Conservation (phyloP, 805 yeast genomes). For the Lipomyces orientalis region DNA sequence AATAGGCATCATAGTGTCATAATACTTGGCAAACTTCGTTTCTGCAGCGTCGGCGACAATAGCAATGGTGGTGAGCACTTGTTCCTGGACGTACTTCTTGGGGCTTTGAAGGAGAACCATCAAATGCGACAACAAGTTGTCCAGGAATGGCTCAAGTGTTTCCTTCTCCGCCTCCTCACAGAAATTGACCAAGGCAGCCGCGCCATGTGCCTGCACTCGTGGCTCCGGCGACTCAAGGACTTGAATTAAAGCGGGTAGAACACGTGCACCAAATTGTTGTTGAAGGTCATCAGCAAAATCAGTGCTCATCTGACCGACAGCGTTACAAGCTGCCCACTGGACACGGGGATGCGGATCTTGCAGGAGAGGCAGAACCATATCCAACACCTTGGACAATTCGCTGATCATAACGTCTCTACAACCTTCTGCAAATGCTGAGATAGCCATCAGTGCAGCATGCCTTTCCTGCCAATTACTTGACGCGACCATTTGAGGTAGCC, state of each 20-base stretch:
- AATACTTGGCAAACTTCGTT: constrained; percentile 83
- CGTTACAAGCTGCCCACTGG: constrained; percentile 96
- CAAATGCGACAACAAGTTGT: constrained; percentile 73
- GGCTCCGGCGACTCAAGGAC: constrained; percentile 76
- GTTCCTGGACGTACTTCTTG: constrained; percentile 94
- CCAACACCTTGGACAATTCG: constrained; percentile 81
- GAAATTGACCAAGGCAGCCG: constrained; percentile 96
- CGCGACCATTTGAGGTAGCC: constrained; percentile 79
- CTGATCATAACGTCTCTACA: constrained; percentile 84
- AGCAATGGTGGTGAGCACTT: constrained; percentile 94
- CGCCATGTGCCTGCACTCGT: constrained; percentile 97
- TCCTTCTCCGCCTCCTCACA: constrained; percentile 90
- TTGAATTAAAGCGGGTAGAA: constrained; percentile 87
- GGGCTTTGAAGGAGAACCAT: constrained; percentile 80
- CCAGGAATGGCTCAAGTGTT: constrained; percentile 89
- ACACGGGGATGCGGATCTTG: constrained; percentile 91
- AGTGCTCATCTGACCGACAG: constrained; percentile 94
- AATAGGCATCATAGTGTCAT: constrained; percentile 92
- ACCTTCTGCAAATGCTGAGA: constrained; percentile 97
- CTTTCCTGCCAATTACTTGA: constrained; percentile 90
- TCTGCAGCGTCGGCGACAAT: constrained; percentile 97
- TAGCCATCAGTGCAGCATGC: constrained; percentile 96
- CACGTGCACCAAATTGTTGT: constrained; percentile 73
- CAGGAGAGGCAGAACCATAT: constrained; percentile 83
- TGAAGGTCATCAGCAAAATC: constrained; percentile 87